Conservation (phyloP, 805 yeast species). For the Hanseniaspora valbyensis region DNA sequence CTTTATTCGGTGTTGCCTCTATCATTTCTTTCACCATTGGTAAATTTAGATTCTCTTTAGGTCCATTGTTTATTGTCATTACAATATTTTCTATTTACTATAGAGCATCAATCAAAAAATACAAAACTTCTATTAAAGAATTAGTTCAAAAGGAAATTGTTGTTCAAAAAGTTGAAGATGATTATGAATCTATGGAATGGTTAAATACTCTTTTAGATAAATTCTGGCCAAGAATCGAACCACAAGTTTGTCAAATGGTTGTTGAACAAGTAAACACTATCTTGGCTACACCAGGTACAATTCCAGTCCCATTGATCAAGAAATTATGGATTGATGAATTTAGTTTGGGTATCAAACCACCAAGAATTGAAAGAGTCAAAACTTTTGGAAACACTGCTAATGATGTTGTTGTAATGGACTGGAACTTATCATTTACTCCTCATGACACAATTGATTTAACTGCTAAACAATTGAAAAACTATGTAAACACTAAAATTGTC, state of each 20-base stretch:
- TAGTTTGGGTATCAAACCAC: slow-evolving; percentile 92
- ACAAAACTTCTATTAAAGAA: slow-evolving; percentile 64
- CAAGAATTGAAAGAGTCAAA: slow-evolving; percentile 80
- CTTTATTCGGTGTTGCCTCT: slow-evolving; percentile 45
- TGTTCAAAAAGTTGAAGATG: slow-evolving; percentile 69
- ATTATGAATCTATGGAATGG: slow-evolving; percentile 94
- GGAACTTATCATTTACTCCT: slow-evolving; percentile 91
- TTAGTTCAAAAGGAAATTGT: slow-evolving; percentile 79
- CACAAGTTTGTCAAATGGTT: slow-evolving; percentile 74
- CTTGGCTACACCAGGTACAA: slow-evolving; percentile 57
- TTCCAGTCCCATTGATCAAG: slow-evolving; percentile 67
- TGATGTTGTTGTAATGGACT: slow-evolving; percentile 95
- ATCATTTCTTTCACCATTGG: slow-evolving; percentile 76
- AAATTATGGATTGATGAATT: slow-evolving; percentile 76
- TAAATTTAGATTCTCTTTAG: slow-evolving; percentile 60
- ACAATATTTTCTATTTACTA: slow-evolving; percentile 56
- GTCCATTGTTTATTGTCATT: slow-evolving; percentile 68
- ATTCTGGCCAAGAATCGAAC: slow-evolving; percentile 87
- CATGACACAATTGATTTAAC: slow-evolving; percentile 75
- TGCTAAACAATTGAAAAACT: slow-evolving; percentile 70
- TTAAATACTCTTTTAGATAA: slow-evolving; percentile 76
- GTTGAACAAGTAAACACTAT: slow-evolving; percentile 77
- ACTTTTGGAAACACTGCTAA: slow-evolving; percentile 82
- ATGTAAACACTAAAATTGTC: slow-evolving; percentile 69
- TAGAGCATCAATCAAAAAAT: slow-evolving; percentile 71